Evolutionary conservation across 345 rosid species (phyloP).

Genomic region (Salix koriyanagi): DNA sequence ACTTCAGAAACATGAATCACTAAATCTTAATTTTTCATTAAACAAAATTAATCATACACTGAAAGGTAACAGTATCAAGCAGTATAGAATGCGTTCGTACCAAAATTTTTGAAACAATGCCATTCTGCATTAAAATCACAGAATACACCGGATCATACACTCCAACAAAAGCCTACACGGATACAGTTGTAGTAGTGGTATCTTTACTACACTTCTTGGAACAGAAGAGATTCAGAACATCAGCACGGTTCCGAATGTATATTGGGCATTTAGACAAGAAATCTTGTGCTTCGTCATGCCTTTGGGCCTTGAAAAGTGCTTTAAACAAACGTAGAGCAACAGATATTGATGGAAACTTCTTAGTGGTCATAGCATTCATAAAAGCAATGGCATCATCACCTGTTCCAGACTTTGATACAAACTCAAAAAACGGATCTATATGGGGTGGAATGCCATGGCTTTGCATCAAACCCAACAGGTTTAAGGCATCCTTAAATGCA

Average conservation of each 20-base stretch:
- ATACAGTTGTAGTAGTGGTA: constrained; percentile 22
- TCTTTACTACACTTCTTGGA: constrained; percentile 8
- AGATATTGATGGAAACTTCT: constrained; percentile 63
- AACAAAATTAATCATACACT: constrained; percentile 4
- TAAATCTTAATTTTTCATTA: constrained; percentile 18
- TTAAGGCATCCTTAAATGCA: constrained; percentile 67
- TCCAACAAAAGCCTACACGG: constrained; percentile 26
- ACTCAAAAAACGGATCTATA: constrained; percentile 58
- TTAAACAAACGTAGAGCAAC: constrained; percentile 59
- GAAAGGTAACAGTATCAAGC: constrained; percentile 7
- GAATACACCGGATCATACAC: constrained; percentile 3
- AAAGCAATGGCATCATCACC: constrained; percentile 58
- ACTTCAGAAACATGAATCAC: not conserved
- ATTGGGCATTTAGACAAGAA: constrained; percentile 62
- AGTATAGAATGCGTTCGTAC: constrained; percentile 10
- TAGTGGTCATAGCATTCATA: constrained; percentile 58
- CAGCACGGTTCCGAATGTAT: constrained; percentile 64
- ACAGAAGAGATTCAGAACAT: constrained; percentile 72
- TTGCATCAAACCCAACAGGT: constrained; percentile 62
- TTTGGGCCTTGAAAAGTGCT: constrained; percentile 58
- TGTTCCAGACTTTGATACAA: constrained; percentile 66
- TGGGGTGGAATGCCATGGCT: constrained; percentile 70
- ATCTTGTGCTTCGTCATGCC: constrained; percentile 69
- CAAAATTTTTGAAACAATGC: constrained; percentile 20
- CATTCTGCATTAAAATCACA: not conserved